Evolutionary conservation across 306 rosid species (phyloP).

Genomic region (Ceratonia siliqua): DNA sequence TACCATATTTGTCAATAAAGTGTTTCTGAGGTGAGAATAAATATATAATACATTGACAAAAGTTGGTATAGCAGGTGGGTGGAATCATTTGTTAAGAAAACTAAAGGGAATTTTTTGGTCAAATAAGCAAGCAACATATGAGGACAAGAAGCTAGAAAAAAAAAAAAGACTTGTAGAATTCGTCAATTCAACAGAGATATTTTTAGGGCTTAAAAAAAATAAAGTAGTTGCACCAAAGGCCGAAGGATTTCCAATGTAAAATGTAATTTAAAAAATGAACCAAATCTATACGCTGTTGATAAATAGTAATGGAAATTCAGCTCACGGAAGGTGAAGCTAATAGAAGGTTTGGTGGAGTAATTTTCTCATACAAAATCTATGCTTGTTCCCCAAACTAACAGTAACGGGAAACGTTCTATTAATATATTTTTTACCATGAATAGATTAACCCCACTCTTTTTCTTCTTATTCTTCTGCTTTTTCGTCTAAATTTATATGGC

Average conservation of each 20-base stretch:
- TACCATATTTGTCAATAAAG: neutral
- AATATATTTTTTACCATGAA: neutral
- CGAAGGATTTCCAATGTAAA: neutral
- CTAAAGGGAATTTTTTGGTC: neutral
- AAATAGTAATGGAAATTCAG: neutral
- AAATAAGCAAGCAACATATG: conserved; percentile 11
- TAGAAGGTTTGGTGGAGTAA: neutral
- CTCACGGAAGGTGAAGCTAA: neutral
- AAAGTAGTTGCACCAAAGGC: neutral
- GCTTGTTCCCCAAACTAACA: neutral
- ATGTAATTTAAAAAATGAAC: neutral
- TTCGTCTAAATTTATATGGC: neutral
- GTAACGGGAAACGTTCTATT: neutral
- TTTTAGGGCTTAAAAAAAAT: neutral
- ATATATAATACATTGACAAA: neutral
- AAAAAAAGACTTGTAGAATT: neutral
- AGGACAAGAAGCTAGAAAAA: neutral
- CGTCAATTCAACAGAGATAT: neutral
- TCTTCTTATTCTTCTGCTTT: neutral
- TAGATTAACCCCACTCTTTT: neutral
- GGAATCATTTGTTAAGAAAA: neutral
- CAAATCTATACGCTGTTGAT: neutral
- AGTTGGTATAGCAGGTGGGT: conserved; percentile 9
- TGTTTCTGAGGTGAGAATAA: neutral
- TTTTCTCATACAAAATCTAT: neutral